Evolutionary conservation across 164 flowering plant genomes (phyloP), one percentile per base, ranked within the genome.

Genomic region (Cinnamomum chago): DNA sequence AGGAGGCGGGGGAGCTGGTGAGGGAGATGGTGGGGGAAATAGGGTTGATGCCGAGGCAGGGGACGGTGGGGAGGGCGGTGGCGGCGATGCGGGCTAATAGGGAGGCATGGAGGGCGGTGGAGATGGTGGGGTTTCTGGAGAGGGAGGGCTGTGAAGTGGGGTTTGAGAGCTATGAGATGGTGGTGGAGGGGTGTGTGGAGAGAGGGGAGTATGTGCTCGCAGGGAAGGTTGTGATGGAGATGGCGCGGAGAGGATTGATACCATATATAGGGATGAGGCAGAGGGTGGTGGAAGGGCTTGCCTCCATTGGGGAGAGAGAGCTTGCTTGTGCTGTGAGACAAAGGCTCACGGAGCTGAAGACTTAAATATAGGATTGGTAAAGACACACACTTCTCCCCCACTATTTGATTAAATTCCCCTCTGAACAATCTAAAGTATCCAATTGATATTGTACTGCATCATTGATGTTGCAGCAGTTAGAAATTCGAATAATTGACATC

Each of bases 151-250:
- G 74, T 47, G 51, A 68, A 74, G 83, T 90, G 40, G 90, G 88
- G 50, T 94, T 92, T 77, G 88, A 88, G 78, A 80, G 81, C 55
- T 90, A 86, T 81, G 92, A 90, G 81, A 35, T 73, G 67, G 85
- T 83, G 58, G 83, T 86, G 71, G 85, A 90, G 25, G 94, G 94
- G 47, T 92, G 97, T 80, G 70, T 93, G 76, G 95, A 89, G 77
- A 77, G 81, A 62, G 27, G 73, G 27, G 87, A 87, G 73, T 88
- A 83, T 76, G 74, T 87, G 76, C 81, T 92, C 85, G 97, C 89
- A 0, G 92, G 86, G 20, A 89, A 90, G 80, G 82, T 82, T 77
- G 91, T 77, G 60, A 80, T 86, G 81, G 74, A 78, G 69, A 94
- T 94, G 98, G 83, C 86, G 1, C 84, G 73, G 17, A 90, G 77